Evolutionary conservation across 2,329 filamentous ascomycete genomes (phyloP), one percentile per base, ranked within the genome.

Genomic region (Diaporthe capsici): DNA sequence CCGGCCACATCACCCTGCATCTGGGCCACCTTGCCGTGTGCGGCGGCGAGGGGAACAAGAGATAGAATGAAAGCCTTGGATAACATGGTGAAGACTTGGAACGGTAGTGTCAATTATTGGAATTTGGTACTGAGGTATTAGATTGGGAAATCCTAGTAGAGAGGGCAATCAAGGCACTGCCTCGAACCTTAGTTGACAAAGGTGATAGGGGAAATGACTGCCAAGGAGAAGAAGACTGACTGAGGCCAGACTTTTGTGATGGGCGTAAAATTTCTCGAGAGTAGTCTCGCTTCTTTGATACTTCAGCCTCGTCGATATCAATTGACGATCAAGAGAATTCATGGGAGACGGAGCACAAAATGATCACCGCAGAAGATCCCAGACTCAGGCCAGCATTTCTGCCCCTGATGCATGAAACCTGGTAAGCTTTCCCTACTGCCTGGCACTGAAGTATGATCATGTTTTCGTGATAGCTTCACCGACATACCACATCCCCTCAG

Each of bases 1-100:
- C 78, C 78, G 22, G 76, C 74, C n/a, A 70, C 47, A 72, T 79
- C 76, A 60, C 78, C 78, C 74, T 72, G 75, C 39, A 73, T 67
- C 25, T 73, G 39, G 42, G 72, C 68, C 42, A 78, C 75, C n/a
- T 79, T 78, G 72, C 77, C 76, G 68, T 78, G 72, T 37, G 75
- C 77, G 60, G 72, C 70, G 44, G 74, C 72, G 2, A 74, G 55
- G 49, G 63, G 39, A 13, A 63, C 71, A 39, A 78, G 73, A 28
- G 61, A 72, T 28, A 67, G 20, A 7, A 73, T 8, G 5, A 67
- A n/a, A 17, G 37, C 60, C 47, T 58, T 55, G n/a, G 37, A 31
- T 20, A 68, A 25, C 72, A 73, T 73, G 12, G 39, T 65, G 37
- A 28, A 34, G 13, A 12, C 13, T 34, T n/a, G n/a, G 58, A 28